Base-by-base conservation (phyloP, 257 asterid genomes). In the Primulina huaijiensis region DNA sequence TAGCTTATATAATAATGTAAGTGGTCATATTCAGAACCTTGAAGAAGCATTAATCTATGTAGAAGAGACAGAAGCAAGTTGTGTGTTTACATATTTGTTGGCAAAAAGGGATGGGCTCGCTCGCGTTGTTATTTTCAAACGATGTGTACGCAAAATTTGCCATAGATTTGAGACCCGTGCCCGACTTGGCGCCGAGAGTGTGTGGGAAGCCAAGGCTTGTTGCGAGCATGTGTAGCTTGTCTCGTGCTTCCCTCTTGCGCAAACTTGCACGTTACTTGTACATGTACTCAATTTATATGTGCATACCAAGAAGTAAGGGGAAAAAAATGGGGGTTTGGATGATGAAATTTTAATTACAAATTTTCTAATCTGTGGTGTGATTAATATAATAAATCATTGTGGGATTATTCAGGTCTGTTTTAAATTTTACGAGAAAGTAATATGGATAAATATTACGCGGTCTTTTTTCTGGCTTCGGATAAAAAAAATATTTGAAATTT, bases 11-110 rank as follows among this genome's bases (percentile, higher is more conserved):
- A 23, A 23, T 23, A 23, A 23, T 23, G 4, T 5, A 20, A n/a
- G 7, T 8, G 16, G 6, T 16, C 17, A 11, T 37, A 31, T 27
- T 17, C 4, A 40, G 75, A 30, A 58, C 2, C 0, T 46, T 14
- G 19, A 7, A 46, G 56, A 46, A 46, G 7, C 56, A 40, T 40
- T 40, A 7, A 23, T 23, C 1, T 40, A 10, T 59, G 33, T 20
- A 40, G 68, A 69, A 64, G n/a, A 56, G 37, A 60, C 43, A 25
- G 70, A 20, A 17, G 27, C 66, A 64, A 69, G 67, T 63, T 37
- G 70, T 29, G 20, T 62, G 58, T 58, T 37, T 68, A 64, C 71
- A 56, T 16, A 46, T 64, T 29, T 30, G 67, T 69, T 35, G 58
- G 67, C 64, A 43, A n/a, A 23, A 46, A 35, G 6, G 46, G 58